phyloP scores from a whole-genome alignment of 495 filamentous ascomycete species.

The Aspergillus funiculosus region DNA sequence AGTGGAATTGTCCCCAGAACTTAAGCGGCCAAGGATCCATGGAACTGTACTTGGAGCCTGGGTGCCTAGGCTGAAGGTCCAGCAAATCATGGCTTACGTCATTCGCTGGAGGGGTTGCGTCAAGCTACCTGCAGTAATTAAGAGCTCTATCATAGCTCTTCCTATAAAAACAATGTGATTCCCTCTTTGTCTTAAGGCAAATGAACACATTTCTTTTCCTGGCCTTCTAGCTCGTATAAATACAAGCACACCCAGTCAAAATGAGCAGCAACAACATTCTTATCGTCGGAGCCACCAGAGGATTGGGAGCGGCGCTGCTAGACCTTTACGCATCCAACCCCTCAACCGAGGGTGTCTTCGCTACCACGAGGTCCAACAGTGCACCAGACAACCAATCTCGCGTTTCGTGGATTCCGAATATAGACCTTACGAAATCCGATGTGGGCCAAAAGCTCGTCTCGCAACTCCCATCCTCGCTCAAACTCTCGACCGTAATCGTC shows the following conservation, averaged over 20 bases:
- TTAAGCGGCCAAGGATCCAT: too few relatives aligned
- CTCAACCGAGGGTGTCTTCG: constrained; percentile 47
- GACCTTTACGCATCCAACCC: constrained; percentile 50
- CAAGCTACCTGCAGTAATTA: constrained; percentile 3
- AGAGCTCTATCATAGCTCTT: neutral
- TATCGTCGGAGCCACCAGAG: constrained; percentile 62
- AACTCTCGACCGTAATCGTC: constrained; percentile 56
- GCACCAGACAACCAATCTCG: constrained; percentile 26
- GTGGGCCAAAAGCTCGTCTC: constrained; percentile 48
- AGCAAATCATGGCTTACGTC: constrained; percentile 12
- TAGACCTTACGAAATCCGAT: constrained; percentile 51
- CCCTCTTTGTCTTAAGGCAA: too few relatives aligned
- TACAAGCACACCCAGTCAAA: neutral
- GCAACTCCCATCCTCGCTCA: constrained; percentile 37
- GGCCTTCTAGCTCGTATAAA: too few relatives aligned
- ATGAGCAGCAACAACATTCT: constrained; percentile 44
- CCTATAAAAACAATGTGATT: too few relatives aligned
- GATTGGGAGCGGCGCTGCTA: constrained; percentile 57
- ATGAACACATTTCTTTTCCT: too few relatives aligned
- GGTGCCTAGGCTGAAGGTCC: too few relatives aligned
- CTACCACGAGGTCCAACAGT: constrained; percentile 49
- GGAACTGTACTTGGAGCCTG: too few relatives aligned
- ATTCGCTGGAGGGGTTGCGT: constrained; percentile 10
- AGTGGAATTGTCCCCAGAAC: too few relatives aligned
- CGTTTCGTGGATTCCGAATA: constrained; percentile 45